These are phyloP conservation scores for Dryas drummondii DNA, from an alignment of 306 rosid species.

Conservation along the genomic window DNA sequence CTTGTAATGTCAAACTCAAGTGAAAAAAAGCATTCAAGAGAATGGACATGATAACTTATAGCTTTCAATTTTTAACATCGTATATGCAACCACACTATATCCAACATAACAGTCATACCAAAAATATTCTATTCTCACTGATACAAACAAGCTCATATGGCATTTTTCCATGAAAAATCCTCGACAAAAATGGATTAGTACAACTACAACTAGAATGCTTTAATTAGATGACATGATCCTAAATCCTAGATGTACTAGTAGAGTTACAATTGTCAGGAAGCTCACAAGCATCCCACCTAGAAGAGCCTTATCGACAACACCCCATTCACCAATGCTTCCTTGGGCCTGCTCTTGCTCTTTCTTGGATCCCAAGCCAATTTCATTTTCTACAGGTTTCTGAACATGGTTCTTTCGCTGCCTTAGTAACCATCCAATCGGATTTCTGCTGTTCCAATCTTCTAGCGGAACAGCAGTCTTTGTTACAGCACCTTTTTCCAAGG, in stretches of 20 bases:
- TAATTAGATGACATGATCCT: conserved; percentile 43
- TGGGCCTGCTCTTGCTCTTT: conserved; percentile 34
- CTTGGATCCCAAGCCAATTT: conserved; percentile 37
- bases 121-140: background rate
- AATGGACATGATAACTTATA: background rate
- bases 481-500: conserved; percentile 20
- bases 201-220: conserved; percentile 10
- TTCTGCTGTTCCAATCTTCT: conserved; percentile 46
- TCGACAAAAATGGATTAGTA: conserved; percentile 16
- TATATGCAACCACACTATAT: background rate
- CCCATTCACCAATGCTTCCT: conserved; percentile 45
- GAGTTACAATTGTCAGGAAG: conserved; percentile 56
- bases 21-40: background rate
- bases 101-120: background rate
- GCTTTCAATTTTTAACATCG: background rate
- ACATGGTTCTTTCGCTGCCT: conserved; percentile 60
- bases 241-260: conserved; percentile 46
- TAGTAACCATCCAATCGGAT: conserved; percentile 64
- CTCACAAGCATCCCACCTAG: conserved; percentile 75
- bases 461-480: conserved; percentile 28
- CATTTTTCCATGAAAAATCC: background rate
- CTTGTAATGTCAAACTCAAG: background rate
- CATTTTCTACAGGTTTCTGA: conserved; percentile 37
- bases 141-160: background rate
- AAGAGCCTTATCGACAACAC: conserved; percentile 70